Conservation (phyloP, 441 rosid genomes). For the Erysimum pusillum region DNA sequence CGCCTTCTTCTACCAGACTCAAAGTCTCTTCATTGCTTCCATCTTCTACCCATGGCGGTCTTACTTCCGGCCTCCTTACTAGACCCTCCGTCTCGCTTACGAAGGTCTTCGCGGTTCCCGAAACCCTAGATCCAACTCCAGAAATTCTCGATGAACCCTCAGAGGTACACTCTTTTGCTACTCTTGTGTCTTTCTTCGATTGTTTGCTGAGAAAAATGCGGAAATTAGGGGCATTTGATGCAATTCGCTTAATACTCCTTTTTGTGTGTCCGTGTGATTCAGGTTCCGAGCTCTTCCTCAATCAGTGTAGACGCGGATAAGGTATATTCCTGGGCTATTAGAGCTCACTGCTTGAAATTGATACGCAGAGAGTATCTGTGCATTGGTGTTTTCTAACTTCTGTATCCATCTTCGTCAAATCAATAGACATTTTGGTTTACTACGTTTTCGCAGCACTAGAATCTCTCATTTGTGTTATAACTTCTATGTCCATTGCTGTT, state of each 20-base stretch:
- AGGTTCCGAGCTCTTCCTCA: conserved; percentile 58
- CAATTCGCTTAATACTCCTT: not conserved
- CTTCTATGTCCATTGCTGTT: not conserved
- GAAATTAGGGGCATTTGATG: not conserved
- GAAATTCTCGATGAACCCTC: conserved; percentile 55
- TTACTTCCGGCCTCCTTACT: conserved; percentile 43
- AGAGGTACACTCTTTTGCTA: conserved; percentile 37
- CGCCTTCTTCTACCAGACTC: conserved; percentile 48
- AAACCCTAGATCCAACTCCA: conserved; percentile 55
- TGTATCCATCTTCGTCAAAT: too few relatives aligned
- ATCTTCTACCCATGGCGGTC: conserved; percentile 41
- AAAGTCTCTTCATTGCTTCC: conserved; percentile 54
- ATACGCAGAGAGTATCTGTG: not conserved
- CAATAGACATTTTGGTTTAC: too few relatives aligned
- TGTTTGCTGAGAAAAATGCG: conserved; percentile 14
- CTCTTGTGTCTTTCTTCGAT: conserved; percentile 14
- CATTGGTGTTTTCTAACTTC: too few relatives aligned
- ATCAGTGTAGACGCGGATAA: conserved; percentile 61
- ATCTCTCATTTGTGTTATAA: too few relatives aligned
- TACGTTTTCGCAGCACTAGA: too few relatives aligned
- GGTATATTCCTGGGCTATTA: conserved; percentile 43
- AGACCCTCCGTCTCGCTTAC: conserved; percentile 48
- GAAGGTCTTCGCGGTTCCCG: conserved; percentile 68
- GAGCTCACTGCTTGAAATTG: conserved; percentile 9
- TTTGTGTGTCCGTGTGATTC: conserved; percentile 46